Conservation (phyloP, 768 basidiomycete species). For the Albatrellus ellisii region DNA sequence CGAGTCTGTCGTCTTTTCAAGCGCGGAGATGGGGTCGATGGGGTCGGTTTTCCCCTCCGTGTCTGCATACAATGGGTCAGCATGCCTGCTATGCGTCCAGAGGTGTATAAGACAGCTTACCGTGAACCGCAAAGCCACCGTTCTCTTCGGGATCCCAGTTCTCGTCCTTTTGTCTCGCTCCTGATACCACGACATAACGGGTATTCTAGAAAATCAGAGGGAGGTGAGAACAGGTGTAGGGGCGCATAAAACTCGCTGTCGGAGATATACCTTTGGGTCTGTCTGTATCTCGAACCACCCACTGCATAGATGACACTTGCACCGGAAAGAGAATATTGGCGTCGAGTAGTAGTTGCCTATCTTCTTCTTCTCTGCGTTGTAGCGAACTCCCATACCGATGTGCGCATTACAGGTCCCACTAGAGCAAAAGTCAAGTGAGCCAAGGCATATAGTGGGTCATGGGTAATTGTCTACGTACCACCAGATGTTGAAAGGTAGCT, state of each 20-base stretch:
- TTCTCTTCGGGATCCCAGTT: slow-evolving; percentile 97
- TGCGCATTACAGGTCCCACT: slow-evolving; percentile 93
- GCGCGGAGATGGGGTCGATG: slow-evolving; percentile 74
- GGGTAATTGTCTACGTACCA: slow-evolving; percentile 73
- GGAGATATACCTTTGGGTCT: slow-evolving; percentile 73
- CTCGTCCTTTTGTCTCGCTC: slow-evolving; percentile 89
- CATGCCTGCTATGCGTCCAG: background rate
- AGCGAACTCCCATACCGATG: slow-evolving; percentile 98
- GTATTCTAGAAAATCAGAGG: slow-evolving; percentile 69
- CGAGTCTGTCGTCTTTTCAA: slow-evolving; percentile 81
- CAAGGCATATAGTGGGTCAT: background rate
- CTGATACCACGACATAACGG: slow-evolving; percentile 82
- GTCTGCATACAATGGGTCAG: slow-evolving; percentile 32
- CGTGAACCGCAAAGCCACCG: slow-evolving; percentile 83
- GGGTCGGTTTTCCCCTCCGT: slow-evolving; percentile 50
- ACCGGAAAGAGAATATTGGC: slow-evolving; percentile 88
- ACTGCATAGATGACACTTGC: slow-evolving; percentile 94
- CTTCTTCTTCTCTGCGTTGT: slow-evolving; percentile 98
- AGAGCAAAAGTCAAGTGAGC: slow-evolving; percentile 5
- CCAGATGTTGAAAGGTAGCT: slow-evolving; percentile 94
- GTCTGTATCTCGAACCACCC: slow-evolving; percentile 99
- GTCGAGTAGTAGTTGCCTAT: slow-evolving; percentile 91
- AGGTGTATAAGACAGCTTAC: slow-evolving; percentile 26
- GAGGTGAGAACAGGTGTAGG: background rate
- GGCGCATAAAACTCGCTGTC: background rate